Evolutionary conservation across 352 stramenopile genomes (phyloP).

Genomic region (Pythium coloratum): DNA sequence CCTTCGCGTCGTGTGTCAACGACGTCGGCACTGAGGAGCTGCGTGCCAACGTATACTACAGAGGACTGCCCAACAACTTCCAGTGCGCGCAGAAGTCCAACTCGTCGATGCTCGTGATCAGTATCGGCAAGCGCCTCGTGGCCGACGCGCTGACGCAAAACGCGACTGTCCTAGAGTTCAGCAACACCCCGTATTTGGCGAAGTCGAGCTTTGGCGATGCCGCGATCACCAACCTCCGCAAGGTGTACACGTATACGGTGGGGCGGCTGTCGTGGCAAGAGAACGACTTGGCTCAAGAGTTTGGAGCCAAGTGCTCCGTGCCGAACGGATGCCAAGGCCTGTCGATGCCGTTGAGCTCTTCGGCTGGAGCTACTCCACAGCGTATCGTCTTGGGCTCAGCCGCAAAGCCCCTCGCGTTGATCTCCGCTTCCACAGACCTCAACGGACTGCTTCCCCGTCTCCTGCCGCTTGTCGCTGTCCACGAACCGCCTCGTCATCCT

Average conservation of each 20-base stretch:
- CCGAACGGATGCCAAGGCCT: no score
- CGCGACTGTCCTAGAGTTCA: not conserved
- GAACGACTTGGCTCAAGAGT: not conserved
- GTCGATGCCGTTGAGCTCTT: no score
- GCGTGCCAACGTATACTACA: not conserved
- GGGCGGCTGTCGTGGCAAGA: not conserved
- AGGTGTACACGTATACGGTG: not conserved
- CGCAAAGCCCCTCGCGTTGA: no score
- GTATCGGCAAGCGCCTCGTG: not conserved
- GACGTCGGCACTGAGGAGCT: not conserved
- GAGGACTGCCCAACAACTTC: not conserved
- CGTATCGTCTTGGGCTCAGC: no score
- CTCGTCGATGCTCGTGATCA: not conserved
- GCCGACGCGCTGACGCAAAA: not conserved
- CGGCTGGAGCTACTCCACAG: no score
- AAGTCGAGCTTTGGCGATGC: no score
- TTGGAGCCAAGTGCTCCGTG: not conserved
- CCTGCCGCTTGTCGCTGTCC: no score
- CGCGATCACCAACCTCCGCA: not conserved
- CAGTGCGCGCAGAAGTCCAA: not conserved
- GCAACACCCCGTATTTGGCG: no score
- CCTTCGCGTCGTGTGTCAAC: not conserved
- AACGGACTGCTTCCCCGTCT: no score
- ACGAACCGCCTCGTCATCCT: no score
- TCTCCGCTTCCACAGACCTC: no score